Evolutionary conservation across 768 basidiomycete species (phyloP).

Genomic region (Pulveroboletus sp.): DNA sequence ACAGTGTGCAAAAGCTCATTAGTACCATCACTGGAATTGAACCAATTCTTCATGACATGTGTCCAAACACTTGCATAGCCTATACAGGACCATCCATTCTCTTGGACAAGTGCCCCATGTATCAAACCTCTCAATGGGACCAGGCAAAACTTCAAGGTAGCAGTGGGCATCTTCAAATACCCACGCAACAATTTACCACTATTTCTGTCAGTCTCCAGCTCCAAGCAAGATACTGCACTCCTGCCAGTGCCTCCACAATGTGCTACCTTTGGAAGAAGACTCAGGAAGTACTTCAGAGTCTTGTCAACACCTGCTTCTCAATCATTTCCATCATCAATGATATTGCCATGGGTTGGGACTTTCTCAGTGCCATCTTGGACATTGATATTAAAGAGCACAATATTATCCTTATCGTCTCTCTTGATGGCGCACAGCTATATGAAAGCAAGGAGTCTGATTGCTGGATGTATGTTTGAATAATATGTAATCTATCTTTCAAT

Average conservation of each 20-base stretch:
- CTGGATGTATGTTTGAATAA: constrained; percentile 38
- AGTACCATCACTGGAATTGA: constrained; percentile 26
- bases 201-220: constrained; percentile 42
- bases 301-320: neutral
- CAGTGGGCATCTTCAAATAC: constrained; percentile 14
- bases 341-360: constrained; percentile 11
- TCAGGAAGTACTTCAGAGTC: neutral
- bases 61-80: constrained; percentile 37
- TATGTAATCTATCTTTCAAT: constrained; percentile 14
- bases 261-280: constrained; percentile 21
- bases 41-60: constrained; percentile 39
- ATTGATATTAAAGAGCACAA: constrained; percentile 17
- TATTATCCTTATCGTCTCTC: neutral
- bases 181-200: constrained; percentile 33
- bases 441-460: constrained; percentile 3
- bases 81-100: constrained; percentile 37
- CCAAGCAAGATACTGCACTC: constrained; percentile 33
- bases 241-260: constrained; percentile 23
- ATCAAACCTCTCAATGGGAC: constrained; percentile 30
- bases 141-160: neutral
- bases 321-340: neutral
- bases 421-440: constrained; percentile 40
- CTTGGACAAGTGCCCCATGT: constrained; percentile 30
- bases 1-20: constrained; percentile 7
- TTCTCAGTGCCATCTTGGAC: neutral